These are phyloP conservation scores for Fusarium illudens DNA, from an alignment of 2,329 filamentous ascomycete genomes.

Conservation along the genomic window DNA sequence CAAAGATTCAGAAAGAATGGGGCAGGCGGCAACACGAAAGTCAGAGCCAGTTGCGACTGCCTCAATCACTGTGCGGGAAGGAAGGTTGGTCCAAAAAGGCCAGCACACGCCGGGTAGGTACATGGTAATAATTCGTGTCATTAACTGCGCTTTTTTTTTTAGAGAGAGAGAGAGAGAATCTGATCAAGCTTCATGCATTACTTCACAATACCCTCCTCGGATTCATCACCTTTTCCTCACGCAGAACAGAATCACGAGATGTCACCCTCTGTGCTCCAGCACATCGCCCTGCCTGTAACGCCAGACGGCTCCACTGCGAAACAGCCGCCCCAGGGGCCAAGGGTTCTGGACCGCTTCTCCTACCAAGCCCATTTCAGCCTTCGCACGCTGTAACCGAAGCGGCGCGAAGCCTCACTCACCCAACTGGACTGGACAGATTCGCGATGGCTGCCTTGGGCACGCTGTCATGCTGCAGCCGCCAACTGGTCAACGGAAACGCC, in stretches of 20 bases:
- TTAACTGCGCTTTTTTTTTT: too few species aligned
- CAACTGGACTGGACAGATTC: not conserved
- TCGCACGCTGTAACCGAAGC: slow-evolving; percentile 11
- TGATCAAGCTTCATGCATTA: not conserved
- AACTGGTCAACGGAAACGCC: slow-evolving; percentile 11
- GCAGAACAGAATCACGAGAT: not conserved
- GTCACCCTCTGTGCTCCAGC: slow-evolving; percentile 11
- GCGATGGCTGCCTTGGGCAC: slow-evolving; percentile 6
- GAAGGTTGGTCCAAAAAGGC: too few species aligned
- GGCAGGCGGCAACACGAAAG: slow-evolving; percentile 30
- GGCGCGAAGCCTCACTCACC: not conserved
- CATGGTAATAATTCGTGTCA: too few species aligned
- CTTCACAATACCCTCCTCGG: not conserved
- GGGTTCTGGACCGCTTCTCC: not conserved
- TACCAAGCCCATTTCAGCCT: slow-evolving; percentile 8
- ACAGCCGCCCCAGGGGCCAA: slow-evolving; percentile 8
- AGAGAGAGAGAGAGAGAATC: too few species aligned
- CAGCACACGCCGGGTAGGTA: too few species aligned
- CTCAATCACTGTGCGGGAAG: not conserved
- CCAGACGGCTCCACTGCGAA: slow-evolving; percentile 11
- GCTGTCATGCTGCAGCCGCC: slow-evolving; percentile 4
- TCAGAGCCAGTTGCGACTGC: not conserved
- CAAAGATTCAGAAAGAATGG: slow-evolving; percentile 34
- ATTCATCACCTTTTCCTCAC: not conserved
- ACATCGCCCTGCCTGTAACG: slow-evolving; percentile 4